These are phyloP conservation scores for Tylopilus intermedius DNA, from an alignment of 768 basidiomycete genomes.

Conservation along the genomic window DNA sequence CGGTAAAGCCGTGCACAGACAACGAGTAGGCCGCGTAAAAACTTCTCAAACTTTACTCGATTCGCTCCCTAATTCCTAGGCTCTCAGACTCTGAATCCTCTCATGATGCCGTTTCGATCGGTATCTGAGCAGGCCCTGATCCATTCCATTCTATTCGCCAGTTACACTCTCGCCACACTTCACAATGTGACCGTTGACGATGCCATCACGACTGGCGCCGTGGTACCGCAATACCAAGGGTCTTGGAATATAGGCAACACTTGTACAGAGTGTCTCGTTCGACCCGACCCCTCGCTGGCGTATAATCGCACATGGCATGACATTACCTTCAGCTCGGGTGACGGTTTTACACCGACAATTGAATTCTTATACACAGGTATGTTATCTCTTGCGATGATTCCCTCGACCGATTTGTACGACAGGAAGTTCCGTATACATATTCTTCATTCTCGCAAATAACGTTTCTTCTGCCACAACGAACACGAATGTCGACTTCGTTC, in stretches of 20 bases:
- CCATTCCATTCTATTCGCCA: neutral
- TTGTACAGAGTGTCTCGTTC: neutral
- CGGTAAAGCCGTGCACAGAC: too few relatives aligned
- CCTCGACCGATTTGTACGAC: neutral
- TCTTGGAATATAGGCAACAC: constrained; percentile 9
- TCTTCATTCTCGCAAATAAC: constrained; percentile 15
- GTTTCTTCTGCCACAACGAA: neutral
- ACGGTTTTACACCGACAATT: neutral
- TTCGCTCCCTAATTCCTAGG: too few relatives aligned
- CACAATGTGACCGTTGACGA: constrained; percentile 18
- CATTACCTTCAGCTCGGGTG: neutral
- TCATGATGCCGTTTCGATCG: constrained; percentile 1
- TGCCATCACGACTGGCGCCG: constrained; percentile 3
- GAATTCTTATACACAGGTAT: constrained; percentile 12
- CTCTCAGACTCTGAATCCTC: neutral
- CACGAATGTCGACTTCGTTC: constrained; percentile 5
- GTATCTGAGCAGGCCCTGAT: neutral
- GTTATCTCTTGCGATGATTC: neutral
- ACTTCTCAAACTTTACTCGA: too few relatives aligned
- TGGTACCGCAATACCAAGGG: constrained; percentile 2
- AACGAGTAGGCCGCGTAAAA: too few relatives aligned
- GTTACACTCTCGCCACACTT: constrained; percentile 1
- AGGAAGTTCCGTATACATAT: constrained; percentile 19
- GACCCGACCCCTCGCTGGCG: neutral
- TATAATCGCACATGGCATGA: constrained; percentile 20